Conservation (phyloP, 2,329 filamentous ascomycete species). For the Penicillium nordicum region DNA sequence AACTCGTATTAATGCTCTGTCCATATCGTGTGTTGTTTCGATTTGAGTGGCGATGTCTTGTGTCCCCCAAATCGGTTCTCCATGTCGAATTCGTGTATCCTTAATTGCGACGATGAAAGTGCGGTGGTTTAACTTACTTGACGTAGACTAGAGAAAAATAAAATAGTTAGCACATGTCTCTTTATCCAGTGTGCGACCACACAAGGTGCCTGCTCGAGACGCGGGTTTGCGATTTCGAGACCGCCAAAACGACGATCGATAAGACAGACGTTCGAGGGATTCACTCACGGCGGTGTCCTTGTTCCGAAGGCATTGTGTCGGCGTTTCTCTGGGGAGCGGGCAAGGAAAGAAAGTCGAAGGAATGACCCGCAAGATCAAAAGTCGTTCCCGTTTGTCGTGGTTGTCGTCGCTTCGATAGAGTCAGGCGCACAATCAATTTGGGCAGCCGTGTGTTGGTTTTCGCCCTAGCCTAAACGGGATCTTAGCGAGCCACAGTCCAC, state of each 20-base stretch:
- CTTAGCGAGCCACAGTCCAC: conserved; percentile 31
- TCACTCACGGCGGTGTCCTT: conserved; percentile 82
- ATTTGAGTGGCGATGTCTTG: conserved; percentile 7
- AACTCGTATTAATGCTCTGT: conserved; percentile 36
- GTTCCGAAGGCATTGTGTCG: conserved; percentile 82
- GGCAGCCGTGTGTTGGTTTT: conserved; percentile 27
- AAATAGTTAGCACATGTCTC: conserved; percentile 30
- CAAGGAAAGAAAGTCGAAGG: conserved; percentile 42
- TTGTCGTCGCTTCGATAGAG: conserved; percentile 42
- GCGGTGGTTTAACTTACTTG: conserved; percentile 64
- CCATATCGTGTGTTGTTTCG: conserved; percentile 9
- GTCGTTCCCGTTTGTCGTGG: conserved; percentile 36
- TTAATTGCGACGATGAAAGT: conserved; percentile 22
- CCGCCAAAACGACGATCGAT: conserved; percentile 14
- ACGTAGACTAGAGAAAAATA: conserved; percentile 66
- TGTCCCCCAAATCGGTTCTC: conserved; percentile 15
- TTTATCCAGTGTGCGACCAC: conserved; percentile 4
- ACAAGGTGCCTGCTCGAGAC: conserved; percentile 8
- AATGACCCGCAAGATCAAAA: conserved; percentile 36
- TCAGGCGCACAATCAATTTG: conserved; percentile 40
- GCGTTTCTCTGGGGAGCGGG: conserved; percentile 43
- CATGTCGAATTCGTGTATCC: conserved; percentile 18
- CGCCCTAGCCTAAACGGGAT: conserved; percentile 34
- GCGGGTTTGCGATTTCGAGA: conserved; percentile 11
- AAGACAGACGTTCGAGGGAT: conserved; percentile 13